phyloP scores from a whole-genome alignment of 208 protist genomes.

The Trypanosomatidae sp. region DNA sequence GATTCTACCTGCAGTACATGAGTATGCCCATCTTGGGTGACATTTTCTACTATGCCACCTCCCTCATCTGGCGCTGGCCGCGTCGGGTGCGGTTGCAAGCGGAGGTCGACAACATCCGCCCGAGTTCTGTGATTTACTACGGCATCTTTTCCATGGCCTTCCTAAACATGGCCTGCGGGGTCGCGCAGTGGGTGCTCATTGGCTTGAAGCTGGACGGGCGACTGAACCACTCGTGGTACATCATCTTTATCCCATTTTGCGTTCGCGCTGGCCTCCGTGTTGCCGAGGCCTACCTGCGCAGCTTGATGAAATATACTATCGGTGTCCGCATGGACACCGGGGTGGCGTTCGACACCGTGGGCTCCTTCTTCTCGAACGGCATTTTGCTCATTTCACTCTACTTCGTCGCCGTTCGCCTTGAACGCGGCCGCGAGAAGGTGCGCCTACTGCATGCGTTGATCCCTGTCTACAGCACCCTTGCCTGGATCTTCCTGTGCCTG shows the following conservation, averaged over 20 bases:
- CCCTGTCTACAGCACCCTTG: conserved; percentile 71
- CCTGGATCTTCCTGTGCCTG: conserved; percentile 66
- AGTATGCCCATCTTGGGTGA: conserved; percentile 70
- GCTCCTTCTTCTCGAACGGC: conserved; percentile 85
- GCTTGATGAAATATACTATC: conserved; percentile 73
- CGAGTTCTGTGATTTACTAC: conserved; percentile 55
- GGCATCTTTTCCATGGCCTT: conserved; percentile 78
- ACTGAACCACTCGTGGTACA: conserved; percentile 69
- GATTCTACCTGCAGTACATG: conserved; percentile 62
- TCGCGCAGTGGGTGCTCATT: conserved; percentile 81
- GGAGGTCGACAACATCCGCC: conserved; percentile 63
- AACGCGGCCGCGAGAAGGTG: conserved; percentile 42
- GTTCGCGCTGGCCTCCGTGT: conserved; percentile 63
- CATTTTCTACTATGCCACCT: conserved; percentile 77
- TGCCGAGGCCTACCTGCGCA: conserved; percentile 73
- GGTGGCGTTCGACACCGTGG: conserved; percentile 80
- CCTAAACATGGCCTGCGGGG: conserved; percentile 56
- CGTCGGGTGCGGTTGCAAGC: conserved; percentile 63
- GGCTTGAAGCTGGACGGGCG: conserved; percentile 61
- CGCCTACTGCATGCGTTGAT: conserved; percentile 56
- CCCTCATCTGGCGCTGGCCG: conserved; percentile 89
- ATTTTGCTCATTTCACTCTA: conserved; percentile 77
- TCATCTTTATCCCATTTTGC: conserved; percentile 73
- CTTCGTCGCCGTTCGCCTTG: conserved; percentile 75
- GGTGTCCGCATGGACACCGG: conserved; percentile 51